phyloP scores from a whole-genome alignment of 225 moss, liverwort and hornwort genomes.

The Pseudoscleropodium purum region DNA sequence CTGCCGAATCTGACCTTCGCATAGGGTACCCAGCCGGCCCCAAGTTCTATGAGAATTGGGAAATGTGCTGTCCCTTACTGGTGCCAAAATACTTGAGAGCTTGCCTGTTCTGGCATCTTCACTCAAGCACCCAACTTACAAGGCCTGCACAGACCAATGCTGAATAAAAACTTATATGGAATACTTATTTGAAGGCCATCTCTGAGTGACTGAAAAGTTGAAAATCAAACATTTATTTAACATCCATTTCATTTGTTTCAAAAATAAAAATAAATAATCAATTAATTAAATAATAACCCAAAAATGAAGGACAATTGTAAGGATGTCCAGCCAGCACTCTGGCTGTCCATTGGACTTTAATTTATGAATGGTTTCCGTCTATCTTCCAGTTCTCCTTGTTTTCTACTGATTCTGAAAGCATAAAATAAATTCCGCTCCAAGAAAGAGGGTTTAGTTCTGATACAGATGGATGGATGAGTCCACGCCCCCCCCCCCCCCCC shows the following conservation, averaged over 20 bases:
- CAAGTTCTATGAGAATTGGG: not conserved
- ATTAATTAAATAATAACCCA: too few relatives aligned
- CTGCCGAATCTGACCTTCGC: too few relatives aligned
- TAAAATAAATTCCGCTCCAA: not conserved
- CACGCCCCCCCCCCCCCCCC: too few relatives aligned
- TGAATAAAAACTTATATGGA: not conserved
- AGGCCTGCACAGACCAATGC: not conserved
- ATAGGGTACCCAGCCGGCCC: too few relatives aligned
- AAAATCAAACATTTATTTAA: too few relatives aligned
- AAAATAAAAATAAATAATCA: too few relatives aligned
- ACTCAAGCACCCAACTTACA: not conserved
- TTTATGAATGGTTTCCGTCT: not conserved
- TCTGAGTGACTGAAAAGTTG: not conserved
- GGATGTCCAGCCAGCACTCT: not conserved
- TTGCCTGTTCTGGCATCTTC: not conserved
- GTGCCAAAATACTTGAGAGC: not conserved
- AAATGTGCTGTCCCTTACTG: not conserved
- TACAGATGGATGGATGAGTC: not conserved
- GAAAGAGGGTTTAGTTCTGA: not conserved
- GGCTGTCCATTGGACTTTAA: not conserved
- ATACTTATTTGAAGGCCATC: not conserved
- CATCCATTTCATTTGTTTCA: too few relatives aligned
- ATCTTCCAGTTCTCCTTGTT: not conserved
- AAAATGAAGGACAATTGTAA: not conserved
- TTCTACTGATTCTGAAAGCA: not conserved